Evolutionary conservation across 192 early-diverging fungal genomes (phyloP), one percentile per base, ranked within the genome.

Genomic region (Spinellus fusiger): DNA sequence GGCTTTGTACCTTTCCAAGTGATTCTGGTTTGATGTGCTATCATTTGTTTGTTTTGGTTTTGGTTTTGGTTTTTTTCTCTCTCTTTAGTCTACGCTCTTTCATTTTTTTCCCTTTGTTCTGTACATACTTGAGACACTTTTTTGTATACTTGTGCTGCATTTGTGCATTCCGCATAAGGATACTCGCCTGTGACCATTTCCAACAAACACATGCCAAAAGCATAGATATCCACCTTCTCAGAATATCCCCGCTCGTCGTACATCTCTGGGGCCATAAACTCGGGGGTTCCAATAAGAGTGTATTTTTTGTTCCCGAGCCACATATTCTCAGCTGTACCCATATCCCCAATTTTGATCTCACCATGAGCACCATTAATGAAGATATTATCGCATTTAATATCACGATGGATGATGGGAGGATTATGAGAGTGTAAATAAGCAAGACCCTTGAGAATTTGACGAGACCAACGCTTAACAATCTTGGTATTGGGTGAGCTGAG

Each of bases 231-330:
- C 10, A 89, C 89, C 56, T 89, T 89, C 76, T 90, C 89, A 68
- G 70, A 85, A 62, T 90, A 90, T 9, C 86, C 85, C 47, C 79
- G 77, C 69, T 90, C 89, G 52, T 90, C 88, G 67, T 90, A 90
- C 85, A 90, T 87, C 69, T 90, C 88, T 16, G 88, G 87, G 25
- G 87, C 87, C 87, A 90, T 89, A 65, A 89, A 89, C 67, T 87
- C 87, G n/a, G 87, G 87, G 5, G 87, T 89, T 9, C 84, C 88
- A 35, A 90, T 85, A 26, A 89, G 82, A 12, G 86, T 89, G 59
- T 87, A 89, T 59, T 89, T 87, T 65, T 89, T 87, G 23, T 55
- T 40, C 54, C 87, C 85, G 32, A 83, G 66, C 69, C 86, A 88
- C 86, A 89, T 86, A 58, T 86, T 89, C 26, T 63, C 61, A 15